A percentile compares a stretch with the other conserved stretches of the same genome.
Conservation (phyloP, 352 stramenopile genomes). For the Halophytophthora batemanensis region DNA sequence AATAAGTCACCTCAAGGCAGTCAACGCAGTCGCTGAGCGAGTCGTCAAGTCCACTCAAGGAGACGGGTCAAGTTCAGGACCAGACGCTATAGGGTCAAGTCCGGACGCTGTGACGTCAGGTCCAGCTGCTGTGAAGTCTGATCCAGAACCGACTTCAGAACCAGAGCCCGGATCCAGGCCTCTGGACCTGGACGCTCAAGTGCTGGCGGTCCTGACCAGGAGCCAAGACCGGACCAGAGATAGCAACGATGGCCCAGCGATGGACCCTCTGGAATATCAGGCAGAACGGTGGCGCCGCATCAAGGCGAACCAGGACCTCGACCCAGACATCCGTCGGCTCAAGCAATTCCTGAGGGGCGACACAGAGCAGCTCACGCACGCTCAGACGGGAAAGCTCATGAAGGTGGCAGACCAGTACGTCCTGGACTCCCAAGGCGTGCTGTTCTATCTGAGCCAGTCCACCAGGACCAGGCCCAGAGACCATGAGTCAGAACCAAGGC, state of each 20-base stretch:
- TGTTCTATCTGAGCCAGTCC: neutral
- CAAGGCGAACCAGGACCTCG: too few relatives aligned
- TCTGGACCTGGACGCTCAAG: neutral
- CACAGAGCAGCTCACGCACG: neutral
- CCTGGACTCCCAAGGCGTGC: neutral
- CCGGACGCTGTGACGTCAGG: too few relatives aligned
- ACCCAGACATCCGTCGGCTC: too few relatives aligned
- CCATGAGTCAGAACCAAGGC: neutral
- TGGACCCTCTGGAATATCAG: conserved; percentile 1
- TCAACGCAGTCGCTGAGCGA: conserved; percentile 1
- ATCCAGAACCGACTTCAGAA: neutral
- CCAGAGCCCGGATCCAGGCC: neutral
- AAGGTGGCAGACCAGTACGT: conserved; percentile 1
- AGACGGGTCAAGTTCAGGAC: too few relatives aligned
- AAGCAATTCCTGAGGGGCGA: too few relatives aligned
- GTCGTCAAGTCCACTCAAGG: neutral
- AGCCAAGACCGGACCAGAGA: neutral
- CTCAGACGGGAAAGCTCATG: neutral
- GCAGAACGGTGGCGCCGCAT: conserved; percentile 5
- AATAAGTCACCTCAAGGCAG: neutral
- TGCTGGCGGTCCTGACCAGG: neutral
- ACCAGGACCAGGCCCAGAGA: neutral
- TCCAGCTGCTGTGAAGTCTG: too few relatives aligned
- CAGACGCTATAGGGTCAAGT: too few relatives aligned
- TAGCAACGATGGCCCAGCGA: neutral